phyloP scores from a whole-genome alignment of 805 yeast species.

The Priceomyces melissophilus region DNA sequence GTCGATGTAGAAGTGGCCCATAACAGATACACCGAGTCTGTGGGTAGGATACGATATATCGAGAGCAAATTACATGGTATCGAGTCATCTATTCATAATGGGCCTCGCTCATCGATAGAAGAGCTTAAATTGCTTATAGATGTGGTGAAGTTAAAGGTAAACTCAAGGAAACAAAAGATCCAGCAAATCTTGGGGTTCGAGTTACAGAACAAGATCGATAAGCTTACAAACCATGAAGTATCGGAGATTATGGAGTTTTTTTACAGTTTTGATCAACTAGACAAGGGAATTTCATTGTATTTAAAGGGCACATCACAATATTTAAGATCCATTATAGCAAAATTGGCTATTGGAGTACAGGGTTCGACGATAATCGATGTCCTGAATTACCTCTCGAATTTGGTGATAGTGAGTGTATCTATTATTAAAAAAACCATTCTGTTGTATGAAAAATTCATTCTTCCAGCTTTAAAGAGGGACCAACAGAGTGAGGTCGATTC shows the following conservation, averaged over 20 bases:
- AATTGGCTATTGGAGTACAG: slow-evolving; percentile 36
- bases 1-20: slow-evolving; percentile 67
- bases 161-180: slow-evolving; percentile 34
- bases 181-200: slow-evolving; percentile 37
- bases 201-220: slow-evolving; percentile 30
- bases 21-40: slow-evolving; percentile 47
- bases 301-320: slow-evolving; percentile 33
- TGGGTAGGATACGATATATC: slow-evolving; percentile 37
- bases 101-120: slow-evolving; percentile 10
- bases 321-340: slow-evolving; percentile 28
- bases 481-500: slow-evolving; percentile 35
- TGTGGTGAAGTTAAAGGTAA: slow-evolving; percentile 39
- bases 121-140: slow-evolving; percentile 32
- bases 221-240: slow-evolving; percentile 27
- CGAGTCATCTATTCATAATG: slow-evolving; percentile 20
- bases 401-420: slow-evolving; percentile 37
- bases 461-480: slow-evolving; percentile 39
- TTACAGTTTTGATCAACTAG: slow-evolving; percentile 32
- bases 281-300: slow-evolving; percentile 33
- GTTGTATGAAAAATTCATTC: slow-evolving; percentile 46
- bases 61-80: slow-evolving; percentile 28
- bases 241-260: slow-evolving; percentile 34
- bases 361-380: slow-evolving; percentile 43
- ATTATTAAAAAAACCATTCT: slow-evolving; percentile 54
- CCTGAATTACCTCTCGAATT: slow-evolving; percentile 36